Conservation (phyloP, 805 yeast species). For the Candida maris region DNA sequence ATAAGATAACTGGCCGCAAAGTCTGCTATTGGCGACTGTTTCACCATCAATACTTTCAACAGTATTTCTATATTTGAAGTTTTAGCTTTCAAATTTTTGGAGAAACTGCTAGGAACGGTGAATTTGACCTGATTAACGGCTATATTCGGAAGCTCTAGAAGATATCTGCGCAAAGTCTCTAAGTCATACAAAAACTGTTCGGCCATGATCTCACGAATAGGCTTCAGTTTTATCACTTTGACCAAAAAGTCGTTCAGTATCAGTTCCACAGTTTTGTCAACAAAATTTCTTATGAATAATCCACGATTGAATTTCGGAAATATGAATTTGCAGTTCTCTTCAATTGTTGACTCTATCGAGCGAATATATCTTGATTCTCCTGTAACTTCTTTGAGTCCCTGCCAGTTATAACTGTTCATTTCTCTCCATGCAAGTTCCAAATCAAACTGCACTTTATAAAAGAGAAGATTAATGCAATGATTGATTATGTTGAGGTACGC, state of each 20-base stretch:
- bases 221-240: conserved; percentile 59
- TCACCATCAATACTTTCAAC: conserved; percentile 65
- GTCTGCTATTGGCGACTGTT: conserved; percentile 59
- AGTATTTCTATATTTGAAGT: conserved; percentile 48
- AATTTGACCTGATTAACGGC: conserved; percentile 34
- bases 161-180: conserved; percentile 54
- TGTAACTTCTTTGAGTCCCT: conserved; percentile 53
- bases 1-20: conserved; percentile 64
- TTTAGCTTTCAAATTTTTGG: conserved; percentile 24
- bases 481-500: conserved; percentile 56
- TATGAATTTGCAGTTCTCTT: conserved; percentile 43
- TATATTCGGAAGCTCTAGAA: conserved; percentile 46
- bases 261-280: conserved; percentile 72
- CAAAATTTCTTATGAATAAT: conserved; percentile 64
- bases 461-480: conserved; percentile 50
- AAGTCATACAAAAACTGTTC: conserved; percentile 81
- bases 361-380: conserved; percentile 69
- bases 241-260: conserved; percentile 53
- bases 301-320: conserved; percentile 63
- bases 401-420: conserved; percentile 76
- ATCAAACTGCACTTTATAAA: conserved; percentile 57
- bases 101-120: conserved; percentile 22
- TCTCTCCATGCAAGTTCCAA: conserved; percentile 78
- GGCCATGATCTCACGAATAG: conserved; percentile 63
- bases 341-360: conserved; percentile 49